phyloP scores from a whole-genome alignment of 2,329 filamentous ascomycete species.

The Fusarium staphyleae region DNA sequence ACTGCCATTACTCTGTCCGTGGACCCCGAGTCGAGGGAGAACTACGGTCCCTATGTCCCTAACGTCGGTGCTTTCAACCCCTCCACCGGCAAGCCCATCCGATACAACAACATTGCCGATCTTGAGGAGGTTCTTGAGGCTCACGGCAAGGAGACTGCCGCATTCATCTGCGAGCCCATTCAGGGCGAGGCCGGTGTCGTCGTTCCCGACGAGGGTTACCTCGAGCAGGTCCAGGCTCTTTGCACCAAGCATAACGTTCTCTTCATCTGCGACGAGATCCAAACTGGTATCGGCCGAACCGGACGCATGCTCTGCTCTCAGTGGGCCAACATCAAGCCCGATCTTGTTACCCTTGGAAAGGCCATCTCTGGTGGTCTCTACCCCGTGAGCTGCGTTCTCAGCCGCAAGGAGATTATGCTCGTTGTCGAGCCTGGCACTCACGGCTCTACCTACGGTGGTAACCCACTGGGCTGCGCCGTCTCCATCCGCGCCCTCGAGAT shows the following conservation, averaged over 20 bases:
- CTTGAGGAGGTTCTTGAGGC: constrained; percentile 32
- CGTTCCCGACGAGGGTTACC: constrained; percentile 82
- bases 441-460: constrained; percentile 97
- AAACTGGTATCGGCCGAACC: constrained; percentile 95
- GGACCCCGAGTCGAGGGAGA: constrained; percentile 92
- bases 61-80: constrained; percentile 73
- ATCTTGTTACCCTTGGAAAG: constrained; percentile 94
- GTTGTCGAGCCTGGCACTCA: constrained; percentile 96
- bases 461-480: constrained; percentile 93
- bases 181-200: constrained; percentile 96
- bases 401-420: constrained; percentile 90
- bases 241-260: constrained; percentile 97
- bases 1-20: constrained; percentile 94
- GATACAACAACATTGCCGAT: constrained; percentile 34
- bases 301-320: constrained; percentile 93
- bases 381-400: constrained; percentile 93
- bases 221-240: constrained; percentile 78
- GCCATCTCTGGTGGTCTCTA: constrained; percentile 99
- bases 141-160: constrained; percentile 30
- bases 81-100: constrained; percentile 28
- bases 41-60: constrained; percentile 96
- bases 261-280: constrained; percentile 97
- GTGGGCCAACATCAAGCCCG: constrained; percentile 94
- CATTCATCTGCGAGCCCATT: constrained; percentile 34
- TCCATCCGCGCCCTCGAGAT: constrained; percentile 95